A percentile compares a stretch with the other conserved stretches of the same genome.
Evolutionary conservation across 148 eudicot genomes (phyloP).

Genomic region (Rheum nobile): DNA sequence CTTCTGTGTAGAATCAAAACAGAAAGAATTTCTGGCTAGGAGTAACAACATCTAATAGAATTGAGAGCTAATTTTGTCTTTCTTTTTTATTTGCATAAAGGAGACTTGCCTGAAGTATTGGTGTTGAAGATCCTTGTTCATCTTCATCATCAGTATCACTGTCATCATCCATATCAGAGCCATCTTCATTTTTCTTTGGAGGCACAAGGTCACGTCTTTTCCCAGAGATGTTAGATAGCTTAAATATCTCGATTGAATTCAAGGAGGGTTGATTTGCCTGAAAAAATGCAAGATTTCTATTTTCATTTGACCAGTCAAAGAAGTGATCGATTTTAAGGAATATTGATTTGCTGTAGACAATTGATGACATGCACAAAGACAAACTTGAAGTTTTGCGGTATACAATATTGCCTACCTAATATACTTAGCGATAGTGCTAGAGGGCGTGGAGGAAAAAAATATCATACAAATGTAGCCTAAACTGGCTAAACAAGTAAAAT

Average conservation of each 20-base stretch:
- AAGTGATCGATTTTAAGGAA: background rate
- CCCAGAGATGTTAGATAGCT: slow-evolving; percentile 69
- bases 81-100: background rate
- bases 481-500: background rate
- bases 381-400: background rate
- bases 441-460: background rate
- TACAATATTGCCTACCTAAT: background rate
- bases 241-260: slow-evolving; percentile 75
- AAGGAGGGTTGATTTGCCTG: slow-evolving; percentile 69
- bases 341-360: background rate
- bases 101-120: slow-evolving; percentile 61
- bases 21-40: background rate
- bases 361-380: background rate
- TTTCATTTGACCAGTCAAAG: background rate
- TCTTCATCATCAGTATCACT: slow-evolving; percentile 56
- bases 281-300: background rate
- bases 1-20: background rate
- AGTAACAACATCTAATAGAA: background rate
- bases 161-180: slow-evolving; percentile 66
- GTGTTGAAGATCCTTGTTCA: slow-evolving; percentile 32
- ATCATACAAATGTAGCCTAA: background rate
- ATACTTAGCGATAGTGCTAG: background rate
- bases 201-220: slow-evolving; percentile 72
- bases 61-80: background rate
- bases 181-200: slow-evolving; percentile 28